phyloP scores from a whole-genome alignment of 257 asterid species.

The Gynochthodes officinalis region DNA sequence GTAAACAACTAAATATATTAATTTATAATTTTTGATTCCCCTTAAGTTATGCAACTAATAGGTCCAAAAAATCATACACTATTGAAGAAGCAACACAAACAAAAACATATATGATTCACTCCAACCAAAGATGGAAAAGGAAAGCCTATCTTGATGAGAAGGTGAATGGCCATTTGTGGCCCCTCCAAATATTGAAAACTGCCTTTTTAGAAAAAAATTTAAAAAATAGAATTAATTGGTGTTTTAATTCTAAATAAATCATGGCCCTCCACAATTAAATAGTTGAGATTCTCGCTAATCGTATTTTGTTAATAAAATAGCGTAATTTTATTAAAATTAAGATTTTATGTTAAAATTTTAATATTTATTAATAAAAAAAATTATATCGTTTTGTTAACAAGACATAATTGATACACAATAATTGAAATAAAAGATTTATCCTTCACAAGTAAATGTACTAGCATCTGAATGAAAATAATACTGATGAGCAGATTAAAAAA shows the following conservation, averaged over 20 bases:
- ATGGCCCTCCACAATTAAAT: neutral
- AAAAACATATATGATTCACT: neutral
- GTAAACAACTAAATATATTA: constrained; percentile 11
- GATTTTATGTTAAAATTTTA: no score
- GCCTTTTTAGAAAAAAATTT: neutral
- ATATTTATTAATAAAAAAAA: no score
- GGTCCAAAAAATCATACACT: neutral
- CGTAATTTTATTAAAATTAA: no score
- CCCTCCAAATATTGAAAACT: neutral
- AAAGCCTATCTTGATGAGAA: constrained; percentile 11
- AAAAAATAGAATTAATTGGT: neutral
- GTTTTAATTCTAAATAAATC: neutral
- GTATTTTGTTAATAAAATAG: no score
- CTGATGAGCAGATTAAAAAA: no score
- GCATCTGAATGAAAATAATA: no score
- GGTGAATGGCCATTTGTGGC: constrained; percentile 1
- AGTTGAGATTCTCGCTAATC: no score
- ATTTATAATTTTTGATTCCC: neutral
- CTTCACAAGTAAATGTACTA: no score
- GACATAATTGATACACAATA: no score
- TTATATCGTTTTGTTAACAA: no score
- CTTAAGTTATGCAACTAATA: constrained; percentile 11
- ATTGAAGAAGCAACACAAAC: constrained; percentile 2
- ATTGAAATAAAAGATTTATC: no score
- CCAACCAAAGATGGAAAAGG: constrained; percentile 16